Base-by-base conservation (phyloP, 2,329 filamentous ascomycete genomes). In the Beauveria rudraprayagi region DNA sequence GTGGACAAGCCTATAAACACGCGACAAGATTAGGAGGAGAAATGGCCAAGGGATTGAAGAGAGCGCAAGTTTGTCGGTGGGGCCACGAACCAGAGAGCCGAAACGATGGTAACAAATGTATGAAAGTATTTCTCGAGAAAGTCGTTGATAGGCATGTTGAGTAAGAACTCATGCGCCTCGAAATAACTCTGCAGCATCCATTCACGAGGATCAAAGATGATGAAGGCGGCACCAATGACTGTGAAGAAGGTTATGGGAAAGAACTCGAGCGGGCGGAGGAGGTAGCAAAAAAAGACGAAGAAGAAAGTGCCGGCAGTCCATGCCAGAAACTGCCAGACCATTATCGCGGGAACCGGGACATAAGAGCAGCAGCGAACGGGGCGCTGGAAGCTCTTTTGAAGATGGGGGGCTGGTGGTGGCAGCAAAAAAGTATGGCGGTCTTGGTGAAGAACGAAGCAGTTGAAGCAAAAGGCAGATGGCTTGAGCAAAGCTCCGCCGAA, bases 1-100 rank as follows among this genome's bases (percentile, higher is more conserved):
- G 72, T 90, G 89, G 63, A 92, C 80, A 63, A 96, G 83, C 91
- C 91, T 94, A 41, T 8, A 59, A 40, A 43, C 34, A 50, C n/a
- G 44, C 48, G 56, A 46, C 37, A 40, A 28, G 55, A 34, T 58
- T 54, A 43, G 46, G 55, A 47, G 26, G 41, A 53, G 40, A 51
- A 54, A 47, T 17, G n/a, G 48, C 47, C 37, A 82, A 69, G 28
- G 76, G 72, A 70, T 81, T 77, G 63, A 82, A 44, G 79, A 70
- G 61, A 76, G 69, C 62, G 73, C 71, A 65, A 77, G 69, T 63
- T 68, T 67, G 65, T 70, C 66, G 64, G 72, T 64, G 60, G 67
- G 66, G 55, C 65, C 63, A 60, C 41, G 28, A 17, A 62, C 61
- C 61, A 62, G 22, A 62, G 47, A 37, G 48, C 55, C 10, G 52